Evolutionary conservation across 768 basidiomycete genomes (phyloP), one percentile per base, ranked within the genome.

Genomic region (Lentinula sp.): DNA sequence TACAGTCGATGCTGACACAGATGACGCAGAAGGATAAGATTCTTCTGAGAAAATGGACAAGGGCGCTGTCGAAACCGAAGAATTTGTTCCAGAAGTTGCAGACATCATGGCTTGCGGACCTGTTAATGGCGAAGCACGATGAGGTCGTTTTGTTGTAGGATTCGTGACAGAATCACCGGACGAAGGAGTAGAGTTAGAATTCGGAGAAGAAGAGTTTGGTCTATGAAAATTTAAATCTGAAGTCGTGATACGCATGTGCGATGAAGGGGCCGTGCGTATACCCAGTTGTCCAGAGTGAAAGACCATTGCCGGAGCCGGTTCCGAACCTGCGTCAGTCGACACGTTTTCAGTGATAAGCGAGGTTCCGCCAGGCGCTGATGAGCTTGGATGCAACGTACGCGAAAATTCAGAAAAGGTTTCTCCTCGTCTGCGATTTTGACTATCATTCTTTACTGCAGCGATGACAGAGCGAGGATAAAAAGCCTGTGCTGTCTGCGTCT

Each of bases 371-470:
- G 37, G 16, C 15, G 35, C 35, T 37, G 53, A 39, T 18, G 53
- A 54, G 9, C 53, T 37, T 37, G 34, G 16, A 34, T 39, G 53
- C 23, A 39, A 39, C 39, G 53, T 28, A 59, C 37, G 32, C 16
- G 57, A 35, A 59, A 59, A 59, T 18, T 49, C 48, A 18, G 57
- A 59, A 39, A 59, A 48, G 15, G 57, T 59, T 39, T 50, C 57
- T 11, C 57, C 57, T 18, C 57, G 13, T n/a, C 32, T 50, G n/a
- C 57, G 57, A 49, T 32, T 56, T 10, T 15, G 46, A 59, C 9
- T 21, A 23, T 43, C 46, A 32, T 13, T 49, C 4, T 59, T 48
- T 23, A 45, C 40, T 8, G 18, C 34, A 18, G 21, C 23, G n/a
- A 46, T 13, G 8, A 49, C 48, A 46, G 45, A 49, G 16, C 31